phyloP scores from a whole-genome alignment of 441 rosid genomes.

The Brassica hybrid region DNA sequence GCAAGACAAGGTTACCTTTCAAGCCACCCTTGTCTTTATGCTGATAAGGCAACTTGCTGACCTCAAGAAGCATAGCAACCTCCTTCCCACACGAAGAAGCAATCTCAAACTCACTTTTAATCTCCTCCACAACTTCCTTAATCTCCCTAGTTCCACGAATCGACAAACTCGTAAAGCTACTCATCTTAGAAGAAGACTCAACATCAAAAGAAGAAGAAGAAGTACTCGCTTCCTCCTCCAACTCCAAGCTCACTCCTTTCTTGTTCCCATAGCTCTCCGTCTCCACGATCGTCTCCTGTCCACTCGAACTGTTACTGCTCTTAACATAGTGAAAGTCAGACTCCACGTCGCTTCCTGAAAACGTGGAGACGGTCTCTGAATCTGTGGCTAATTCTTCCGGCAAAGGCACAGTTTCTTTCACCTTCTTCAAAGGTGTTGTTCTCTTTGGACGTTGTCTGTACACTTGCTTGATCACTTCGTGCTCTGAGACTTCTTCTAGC shows the following conservation, averaged over 20 bases:
- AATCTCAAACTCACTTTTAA: constrained; percentile 75
- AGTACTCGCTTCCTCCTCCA: constrained; percentile 47
- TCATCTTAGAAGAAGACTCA: constrained; percentile 62
- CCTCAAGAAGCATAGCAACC: constrained; percentile 85
- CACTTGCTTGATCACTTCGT: constrained; percentile 52
- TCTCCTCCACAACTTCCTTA: constrained; percentile 76
- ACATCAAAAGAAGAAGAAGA: constrained; percentile 46
- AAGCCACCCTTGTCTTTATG: constrained; percentile 52
- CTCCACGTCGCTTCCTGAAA: constrained; percentile 46
- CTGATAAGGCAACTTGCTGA: constrained; percentile 78
- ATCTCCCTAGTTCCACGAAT: constrained; percentile 75
- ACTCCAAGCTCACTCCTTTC: constrained; percentile 78
- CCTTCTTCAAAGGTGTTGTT: constrained; percentile 47
- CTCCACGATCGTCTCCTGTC: constrained; percentile 46
- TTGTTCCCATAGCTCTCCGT: constrained; percentile 50
- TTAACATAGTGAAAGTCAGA: constrained; percentile 44
- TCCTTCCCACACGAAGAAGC: constrained; percentile 80
- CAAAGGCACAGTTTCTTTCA: constrained; percentile 49
- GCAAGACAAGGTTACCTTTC: constrained; percentile 56
- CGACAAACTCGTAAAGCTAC: constrained; percentile 66
- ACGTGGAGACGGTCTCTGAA: constrained; percentile 42
- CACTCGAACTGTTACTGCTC: constrained; percentile 50
- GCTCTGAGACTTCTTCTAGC: constrained; percentile 82
- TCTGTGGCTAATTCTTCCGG: constrained; percentile 37
- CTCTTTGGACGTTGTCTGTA: constrained; percentile 60